These are phyloP conservation scores for Nannochloropsis gaditana DNA, from an alignment of 108 stramenopile species.

Conservation along the genomic window DNA sequence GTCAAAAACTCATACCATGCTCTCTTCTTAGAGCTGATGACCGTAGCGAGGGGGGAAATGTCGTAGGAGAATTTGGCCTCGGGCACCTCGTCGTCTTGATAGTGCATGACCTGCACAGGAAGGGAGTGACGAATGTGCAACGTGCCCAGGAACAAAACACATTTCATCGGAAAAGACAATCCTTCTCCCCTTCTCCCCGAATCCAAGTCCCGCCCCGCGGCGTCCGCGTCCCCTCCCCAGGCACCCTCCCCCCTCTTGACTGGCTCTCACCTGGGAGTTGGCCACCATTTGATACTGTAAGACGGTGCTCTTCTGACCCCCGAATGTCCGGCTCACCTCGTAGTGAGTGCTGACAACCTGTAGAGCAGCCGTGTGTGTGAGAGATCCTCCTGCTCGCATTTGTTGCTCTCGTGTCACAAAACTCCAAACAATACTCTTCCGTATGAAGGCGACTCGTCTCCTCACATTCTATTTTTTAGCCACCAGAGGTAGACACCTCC, in stretches of 20 bases:
- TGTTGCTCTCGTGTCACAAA: neutral
- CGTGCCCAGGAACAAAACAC: neutral
- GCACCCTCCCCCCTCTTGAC: neutral
- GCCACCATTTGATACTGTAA: slow-evolving; percentile 45
- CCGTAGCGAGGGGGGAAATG: slow-evolving; percentile 53
- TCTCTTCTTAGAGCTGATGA: slow-evolving; percentile 30
- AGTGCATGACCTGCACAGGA: slow-evolving; percentile 35
- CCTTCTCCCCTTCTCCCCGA: neutral
- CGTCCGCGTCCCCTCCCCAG: neutral
- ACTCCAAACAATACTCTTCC: neutral
- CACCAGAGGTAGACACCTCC: too few species aligned
- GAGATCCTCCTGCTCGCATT: neutral
- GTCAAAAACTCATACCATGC: slow-evolving; percentile 91
- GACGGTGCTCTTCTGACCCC: neutral
- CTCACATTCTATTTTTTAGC: too few species aligned
- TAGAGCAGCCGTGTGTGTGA: neutral
- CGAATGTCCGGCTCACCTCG: neutral
- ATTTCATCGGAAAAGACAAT: neutral
- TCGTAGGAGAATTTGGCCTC: slow-evolving; percentile 54
- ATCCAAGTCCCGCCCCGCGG: neutral
- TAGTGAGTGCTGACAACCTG: slow-evolving; percentile 22
- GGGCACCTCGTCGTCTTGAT: slow-evolving; percentile 39
- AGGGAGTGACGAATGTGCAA: neutral
- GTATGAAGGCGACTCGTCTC: too few species aligned
- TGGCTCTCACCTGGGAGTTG: neutral